Percentiles rank a stretch among this genome's conserved stretches.
Conservation (phyloP, 2,329 filamentous ascomycete species). For the Pezicula radicicola region DNA sequence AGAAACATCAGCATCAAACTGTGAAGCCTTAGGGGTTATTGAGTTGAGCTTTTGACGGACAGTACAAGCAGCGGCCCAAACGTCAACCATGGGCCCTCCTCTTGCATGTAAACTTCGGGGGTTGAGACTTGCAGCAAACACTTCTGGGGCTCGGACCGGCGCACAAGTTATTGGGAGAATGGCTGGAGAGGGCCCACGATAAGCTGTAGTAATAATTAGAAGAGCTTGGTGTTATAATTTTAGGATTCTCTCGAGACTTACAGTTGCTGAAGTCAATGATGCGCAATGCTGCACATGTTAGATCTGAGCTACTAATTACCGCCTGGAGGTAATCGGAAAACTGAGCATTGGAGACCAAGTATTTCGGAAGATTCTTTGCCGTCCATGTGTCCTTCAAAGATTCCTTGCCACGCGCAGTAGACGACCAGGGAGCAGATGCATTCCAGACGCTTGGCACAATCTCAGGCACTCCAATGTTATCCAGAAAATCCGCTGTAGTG, state of each 20-base stretch:
- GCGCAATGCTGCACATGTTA: not conserved
- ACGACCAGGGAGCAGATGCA: not conserved
- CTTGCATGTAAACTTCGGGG: no score
- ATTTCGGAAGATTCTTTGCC: not conserved
- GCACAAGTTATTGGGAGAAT: not conserved
- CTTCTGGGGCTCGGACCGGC: not conserved
- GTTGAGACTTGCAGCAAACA: not conserved
- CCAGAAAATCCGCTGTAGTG: not conserved
- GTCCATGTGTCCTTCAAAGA: not conserved
- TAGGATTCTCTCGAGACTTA: not conserved
- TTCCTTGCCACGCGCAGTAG: not conserved
- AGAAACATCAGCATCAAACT: not conserved
- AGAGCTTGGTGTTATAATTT: not conserved
- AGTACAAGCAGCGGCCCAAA: not conserved
- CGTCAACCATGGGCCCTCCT: not conserved
- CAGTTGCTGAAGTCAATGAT: not conserved
- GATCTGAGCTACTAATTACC: not conserved
- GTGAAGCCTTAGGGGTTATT: no score
- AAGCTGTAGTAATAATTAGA: not conserved
- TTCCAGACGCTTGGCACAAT: not conserved
- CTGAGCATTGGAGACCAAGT: not conserved
- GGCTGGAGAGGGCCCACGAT: not conserved
- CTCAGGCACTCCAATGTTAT: not conserved
- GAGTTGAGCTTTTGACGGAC: not conserved
- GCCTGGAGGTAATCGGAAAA: not conserved